Base-by-base conservation (phyloP, 78 protist genomes). In the Dictyostelium intermedium region DNA sequence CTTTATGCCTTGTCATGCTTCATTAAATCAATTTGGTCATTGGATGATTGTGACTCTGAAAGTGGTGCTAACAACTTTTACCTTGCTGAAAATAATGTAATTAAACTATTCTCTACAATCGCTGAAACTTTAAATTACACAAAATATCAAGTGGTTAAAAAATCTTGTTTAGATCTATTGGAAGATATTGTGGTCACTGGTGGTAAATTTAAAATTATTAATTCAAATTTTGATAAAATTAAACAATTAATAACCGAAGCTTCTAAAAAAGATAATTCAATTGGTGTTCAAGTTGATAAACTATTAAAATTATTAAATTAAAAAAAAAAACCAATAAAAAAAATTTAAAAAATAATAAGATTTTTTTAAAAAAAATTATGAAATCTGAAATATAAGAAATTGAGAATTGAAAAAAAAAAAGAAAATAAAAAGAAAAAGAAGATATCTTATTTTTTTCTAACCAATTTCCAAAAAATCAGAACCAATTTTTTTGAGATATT, bases 271-370 rank as follows among this genome's bases (percentile, higher is more conserved):
- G 91, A 85, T 73, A 43, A 74, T 3, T 11, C 91, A 30, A 30
- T 85, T 41, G 91, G 91, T 32, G 91, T 85, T 1, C 91, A 85
- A 85, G 91, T 85, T 37, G 91, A 85, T 72, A 85, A 50, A 73
- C 43, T 85, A 34, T 82, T 82, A 50, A 30, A 30, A 72, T 72
- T 72, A 72, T 72, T 72, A 72, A 56, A 56, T 56, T 56, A 56
- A 56, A 20, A 20, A 56, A 20, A 20, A 56, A 56, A 56, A 56
- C 5, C 5, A 8, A 45, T 7, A 9, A 9, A 45, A 45, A 45
- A 1, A 45, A 45, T n/a, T n/a, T n/a, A n/a, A n/a, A n/a, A n/a
- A n/a, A n/a, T n/a, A n/a, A n/a, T n/a, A n/a, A n/a, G n/a, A n/a
- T n/a, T n/a, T n/a, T n/a, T n/a, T n/a, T n/a, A 39, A 39, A 39